Percentiles rank a stretch among this genome's conserved stretches.
Evolutionary conservation across 352 stramenopile genomes (phyloP).

Genomic region (Pythium rhizo-oryzae): DNA sequence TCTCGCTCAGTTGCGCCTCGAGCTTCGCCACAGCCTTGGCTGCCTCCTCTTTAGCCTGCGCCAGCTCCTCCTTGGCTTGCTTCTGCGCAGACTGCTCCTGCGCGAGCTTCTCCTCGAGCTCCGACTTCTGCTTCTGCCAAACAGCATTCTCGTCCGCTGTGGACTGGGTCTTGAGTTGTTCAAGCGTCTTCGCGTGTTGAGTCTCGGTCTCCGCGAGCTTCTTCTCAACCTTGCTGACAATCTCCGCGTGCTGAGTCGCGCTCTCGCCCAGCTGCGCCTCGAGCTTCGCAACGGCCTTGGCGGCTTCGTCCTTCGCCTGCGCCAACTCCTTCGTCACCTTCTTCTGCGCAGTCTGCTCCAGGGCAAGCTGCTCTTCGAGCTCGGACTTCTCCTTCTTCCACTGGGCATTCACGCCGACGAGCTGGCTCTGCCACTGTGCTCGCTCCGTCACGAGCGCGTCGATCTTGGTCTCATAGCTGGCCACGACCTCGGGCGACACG

Average conservation of each 20-base stretch:
- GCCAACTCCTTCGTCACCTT: slow-evolving; percentile 26
- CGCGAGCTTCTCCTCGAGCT: slow-evolving; percentile 31
- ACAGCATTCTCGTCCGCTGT: slow-evolving; percentile 31
- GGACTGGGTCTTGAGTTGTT: slow-evolving; percentile 39
- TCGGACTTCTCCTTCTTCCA: slow-evolving; percentile 41
- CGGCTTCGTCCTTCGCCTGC: slow-evolving; percentile 26
- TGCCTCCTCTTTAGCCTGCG: slow-evolving; percentile 26
- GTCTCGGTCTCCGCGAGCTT: slow-evolving; percentile 22
- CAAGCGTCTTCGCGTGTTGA: slow-evolving; percentile 29
- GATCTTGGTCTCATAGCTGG: slow-evolving; percentile 52
- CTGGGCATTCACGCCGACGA: slow-evolving; percentile 37
- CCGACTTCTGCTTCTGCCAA: slow-evolving; percentile 40
- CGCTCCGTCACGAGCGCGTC: slow-evolving; percentile 43
- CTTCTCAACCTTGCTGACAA: slow-evolving; percentile 12
- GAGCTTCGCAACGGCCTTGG: slow-evolving; percentile 8
- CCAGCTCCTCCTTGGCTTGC: slow-evolving; percentile 26
- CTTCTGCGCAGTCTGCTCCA: slow-evolving; percentile 30
- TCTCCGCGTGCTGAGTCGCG: slow-evolving; percentile 23
- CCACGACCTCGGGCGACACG: slow-evolving; percentile 42
- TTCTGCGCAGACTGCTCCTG: slow-evolving; percentile 31
- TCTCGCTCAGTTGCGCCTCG: slow-evolving; percentile 29
- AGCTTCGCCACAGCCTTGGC: slow-evolving; percentile 11
- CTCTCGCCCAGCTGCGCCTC: slow-evolving; percentile 29
- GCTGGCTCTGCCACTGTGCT: slow-evolving; percentile 38
- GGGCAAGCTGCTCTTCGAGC: slow-evolving; percentile 32